A percentile compares a stretch with the other conserved stretches of the same genome.
Conservation (phyloP, 78 protist species). For the Blattamonas nauphoetae region DNA sequence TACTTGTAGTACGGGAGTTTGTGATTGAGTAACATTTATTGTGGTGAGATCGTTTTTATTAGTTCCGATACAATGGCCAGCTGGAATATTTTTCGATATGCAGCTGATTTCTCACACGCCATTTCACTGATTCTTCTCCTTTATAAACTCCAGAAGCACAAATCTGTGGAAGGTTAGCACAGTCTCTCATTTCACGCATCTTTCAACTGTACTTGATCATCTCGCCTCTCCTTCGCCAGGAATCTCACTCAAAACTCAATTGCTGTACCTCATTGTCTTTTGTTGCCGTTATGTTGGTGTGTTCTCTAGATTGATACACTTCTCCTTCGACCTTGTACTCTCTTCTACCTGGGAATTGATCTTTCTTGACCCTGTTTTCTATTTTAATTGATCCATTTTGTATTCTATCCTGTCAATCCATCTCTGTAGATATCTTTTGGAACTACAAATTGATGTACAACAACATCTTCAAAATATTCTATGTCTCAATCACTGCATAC, state of each 20-base stretch:
- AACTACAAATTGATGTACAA: background rate
- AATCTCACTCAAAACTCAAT: slow-evolving; percentile 13
- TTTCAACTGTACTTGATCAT: background rate
- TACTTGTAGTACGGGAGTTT: too few relatives aligned
- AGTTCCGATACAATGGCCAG: too few relatives aligned
- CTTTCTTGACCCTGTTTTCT: background rate
- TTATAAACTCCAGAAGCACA: background rate
- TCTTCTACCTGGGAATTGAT: background rate
- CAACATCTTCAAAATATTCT: background rate
- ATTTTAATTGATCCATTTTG: background rate
- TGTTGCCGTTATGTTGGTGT: slow-evolving; percentile 13
- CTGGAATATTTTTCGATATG: slow-evolving; percentile 18
- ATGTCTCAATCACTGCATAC: background rate
- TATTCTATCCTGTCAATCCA: background rate
- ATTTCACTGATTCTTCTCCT: background rate
- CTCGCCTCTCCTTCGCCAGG: background rate
- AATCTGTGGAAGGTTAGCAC: background rate
- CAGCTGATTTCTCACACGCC: slow-evolving; percentile 17
- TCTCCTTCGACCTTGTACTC: background rate
- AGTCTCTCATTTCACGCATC: background rate
- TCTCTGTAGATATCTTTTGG: slow-evolving; percentile 14
- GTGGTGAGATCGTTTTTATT: too few relatives aligned
- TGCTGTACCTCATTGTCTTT: slow-evolving; percentile 17
- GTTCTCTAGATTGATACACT: background rate
- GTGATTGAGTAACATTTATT: too few relatives aligned